These are phyloP conservation scores for Solanum microdontum DNA, from an alignment of 257 asterid species.

Conservation along the genomic window DNA sequence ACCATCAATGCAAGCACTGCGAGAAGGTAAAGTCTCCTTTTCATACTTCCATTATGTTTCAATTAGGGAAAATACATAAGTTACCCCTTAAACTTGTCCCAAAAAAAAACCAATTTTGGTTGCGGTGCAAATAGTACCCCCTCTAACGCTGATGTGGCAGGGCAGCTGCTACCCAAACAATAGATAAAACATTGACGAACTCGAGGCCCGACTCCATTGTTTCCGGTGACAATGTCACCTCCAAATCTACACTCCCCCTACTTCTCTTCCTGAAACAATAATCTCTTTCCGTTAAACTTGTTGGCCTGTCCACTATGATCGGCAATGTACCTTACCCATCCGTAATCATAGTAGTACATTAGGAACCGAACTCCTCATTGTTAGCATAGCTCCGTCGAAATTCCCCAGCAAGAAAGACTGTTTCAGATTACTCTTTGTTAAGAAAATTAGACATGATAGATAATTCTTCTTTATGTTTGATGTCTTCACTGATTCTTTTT, in stretches of 20 bases:
- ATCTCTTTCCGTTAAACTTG: neutral
- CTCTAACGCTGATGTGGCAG: neutral
- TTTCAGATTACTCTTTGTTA: neutral
- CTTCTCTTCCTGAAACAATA: neutral
- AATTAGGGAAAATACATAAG: neutral
- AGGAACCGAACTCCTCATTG: neutral
- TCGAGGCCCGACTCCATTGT: neutral
- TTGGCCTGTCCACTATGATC: neutral
- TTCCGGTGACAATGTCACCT: neutral
- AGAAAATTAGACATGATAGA: neutral
- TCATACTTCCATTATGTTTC: neutral
- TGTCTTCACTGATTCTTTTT: neutral
- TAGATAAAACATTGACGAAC: neutral
- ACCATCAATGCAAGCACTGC: slow-evolving; percentile 90
- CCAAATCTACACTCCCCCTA: neutral
- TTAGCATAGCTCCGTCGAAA: neutral
- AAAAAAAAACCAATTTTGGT: too few relatives aligned
- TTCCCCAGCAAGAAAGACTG: neutral
- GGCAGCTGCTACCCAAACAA: neutral
- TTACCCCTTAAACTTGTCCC: neutral
- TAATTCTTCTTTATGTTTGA: neutral
- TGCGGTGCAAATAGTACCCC: neutral
- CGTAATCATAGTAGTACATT: neutral
- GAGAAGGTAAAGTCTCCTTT: slow-evolving; percentile 53
- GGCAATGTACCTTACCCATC: neutral